Conservation (phyloP, 768 basidiomycete species). For the Suillus sp. region DNA sequence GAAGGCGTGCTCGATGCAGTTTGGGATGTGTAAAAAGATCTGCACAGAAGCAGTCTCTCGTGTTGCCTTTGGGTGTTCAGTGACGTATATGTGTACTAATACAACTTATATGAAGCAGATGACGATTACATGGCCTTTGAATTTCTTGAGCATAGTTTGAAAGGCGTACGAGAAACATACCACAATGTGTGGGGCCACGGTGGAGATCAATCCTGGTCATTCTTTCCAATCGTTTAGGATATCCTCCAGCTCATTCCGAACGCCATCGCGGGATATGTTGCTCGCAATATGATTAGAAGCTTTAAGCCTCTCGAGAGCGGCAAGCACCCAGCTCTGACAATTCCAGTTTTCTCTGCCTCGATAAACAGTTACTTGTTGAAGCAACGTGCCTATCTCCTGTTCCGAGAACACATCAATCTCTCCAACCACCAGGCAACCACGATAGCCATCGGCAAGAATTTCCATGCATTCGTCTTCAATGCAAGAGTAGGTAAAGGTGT, state of each 20-base stretch:
- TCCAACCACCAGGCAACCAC: slow-evolving; percentile 31
- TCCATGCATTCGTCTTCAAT: slow-evolving; percentile 33
- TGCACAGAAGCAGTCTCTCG: not conserved
- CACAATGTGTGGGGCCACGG: not conserved
- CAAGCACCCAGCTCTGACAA: slow-evolving; percentile 33
- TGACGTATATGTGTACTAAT: not conserved
- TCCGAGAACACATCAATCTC: slow-evolving; percentile 20
- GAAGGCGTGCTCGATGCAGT: not conserved
- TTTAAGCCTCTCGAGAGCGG: slow-evolving; percentile 28
- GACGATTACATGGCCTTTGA: not conserved
- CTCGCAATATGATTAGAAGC: slow-evolving; percentile 19
- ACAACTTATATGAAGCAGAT: not conserved
- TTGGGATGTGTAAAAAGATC: not conserved
- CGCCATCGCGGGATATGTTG: slow-evolving; percentile 21
- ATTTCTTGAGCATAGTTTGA: not conserved
- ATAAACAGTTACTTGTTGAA: slow-evolving; percentile 27
- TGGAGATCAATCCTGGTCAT: slow-evolving; percentile 10
- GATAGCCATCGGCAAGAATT: slow-evolving; percentile 31
- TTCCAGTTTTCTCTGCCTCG: slow-evolving; percentile 36
- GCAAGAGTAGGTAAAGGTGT: slow-evolving; percentile 30
- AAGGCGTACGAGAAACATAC: not conserved
- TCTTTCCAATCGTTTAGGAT: slow-evolving; percentile 27
- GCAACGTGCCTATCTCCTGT: slow-evolving; percentile 21
- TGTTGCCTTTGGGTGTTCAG: not conserved
- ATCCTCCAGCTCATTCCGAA: slow-evolving; percentile 28